Evolutionary conservation across 2,329 filamentous ascomycete species (phyloP), one percentile per base, ranked within the genome.

Genomic region (Clarireedia paspali): DNA sequence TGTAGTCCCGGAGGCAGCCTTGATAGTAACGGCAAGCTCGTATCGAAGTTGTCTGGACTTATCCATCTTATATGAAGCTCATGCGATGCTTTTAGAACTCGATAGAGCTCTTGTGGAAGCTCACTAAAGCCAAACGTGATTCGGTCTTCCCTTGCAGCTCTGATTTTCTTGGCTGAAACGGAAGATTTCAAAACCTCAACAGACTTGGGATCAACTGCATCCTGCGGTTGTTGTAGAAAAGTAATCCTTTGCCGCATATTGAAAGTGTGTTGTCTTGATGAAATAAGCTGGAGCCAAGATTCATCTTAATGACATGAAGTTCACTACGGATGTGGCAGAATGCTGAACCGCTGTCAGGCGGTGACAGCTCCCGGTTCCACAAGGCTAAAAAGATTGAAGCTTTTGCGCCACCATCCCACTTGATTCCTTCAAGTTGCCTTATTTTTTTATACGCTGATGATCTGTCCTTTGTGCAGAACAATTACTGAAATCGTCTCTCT

Each of bases 51-150:
- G 6, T 67, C 64, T 2, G 82, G 73, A 14, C 83, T 81, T n/a
- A 81, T 78, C 89, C 91, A 96, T 68, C 87, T 82, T 57, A 96
- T 74, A 70, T 92, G 87, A 44, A 96, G 73, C 69, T 90, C 84
- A 64, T 86, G 81, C 60, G 81, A 82, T 64, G 81, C 75, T 53
- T 78, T 75, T 26, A 96, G 74, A 14, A 87, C 71, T 26, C 77
- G 71, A 57, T 77, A 78, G 15, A 94, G 70, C 70, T 89, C 84
- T 15, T 72, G 66, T 4, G 90, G 87, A 42, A 96, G 78, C 73
- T 95, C 89, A 49, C 84, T 77, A 20, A 91, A 73, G 39, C 80
- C 77, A 59, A 94, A 72, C 0, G 89, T 96, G 62, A 92, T 72
- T 58, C 87, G 82, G 68, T 94, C 88, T 71, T 97, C 89, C 62